These are phyloP conservation scores for Penicillium sp. DNA, from an alignment of 2,329 filamentous ascomycete species.

Conservation along the genomic window DNA sequence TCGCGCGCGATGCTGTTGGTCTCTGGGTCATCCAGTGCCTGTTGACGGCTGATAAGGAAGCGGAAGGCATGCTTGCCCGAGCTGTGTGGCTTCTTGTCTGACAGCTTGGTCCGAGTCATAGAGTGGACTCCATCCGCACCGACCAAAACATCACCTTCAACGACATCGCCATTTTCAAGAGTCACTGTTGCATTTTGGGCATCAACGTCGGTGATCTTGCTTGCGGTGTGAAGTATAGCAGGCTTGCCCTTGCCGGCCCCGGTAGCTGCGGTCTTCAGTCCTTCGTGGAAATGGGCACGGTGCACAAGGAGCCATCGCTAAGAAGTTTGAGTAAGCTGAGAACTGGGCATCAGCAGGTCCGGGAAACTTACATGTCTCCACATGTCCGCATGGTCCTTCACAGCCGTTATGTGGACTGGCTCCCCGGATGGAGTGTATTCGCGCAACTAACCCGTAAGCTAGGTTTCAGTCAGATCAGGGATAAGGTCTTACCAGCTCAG, in stretches of 20 bases:
- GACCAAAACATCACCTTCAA: constrained; percentile 53
- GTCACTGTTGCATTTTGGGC: constrained; percentile 42
- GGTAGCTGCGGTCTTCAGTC: constrained; percentile 51
- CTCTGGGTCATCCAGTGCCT: constrained; percentile 40
- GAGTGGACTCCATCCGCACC: constrained; percentile 57
- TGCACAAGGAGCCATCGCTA: constrained; percentile 56
- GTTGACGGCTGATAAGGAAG: constrained; percentile 54
- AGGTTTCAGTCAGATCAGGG: constrained; percentile 4
- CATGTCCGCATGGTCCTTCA: constrained; percentile 20
- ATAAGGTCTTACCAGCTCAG: constrained; percentile 23
- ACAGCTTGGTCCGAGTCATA: constrained; percentile 27
- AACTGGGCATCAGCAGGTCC: background rate
- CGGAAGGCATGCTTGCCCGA: constrained; percentile 60
- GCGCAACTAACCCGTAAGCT: constrained; percentile 22
- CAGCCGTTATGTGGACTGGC: constrained; percentile 26
- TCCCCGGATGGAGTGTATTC: constrained; percentile 44
- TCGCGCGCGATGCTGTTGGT: constrained; percentile 39
- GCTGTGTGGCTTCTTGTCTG: constrained; percentile 40
- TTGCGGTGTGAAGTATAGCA: constrained; percentile 46
- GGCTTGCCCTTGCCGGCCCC: constrained; percentile 35
- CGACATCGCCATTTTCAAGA: constrained; percentile 46
- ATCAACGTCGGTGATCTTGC: constrained; percentile 48
- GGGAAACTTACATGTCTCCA: constrained; percentile 33
- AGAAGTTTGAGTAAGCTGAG: background rate
- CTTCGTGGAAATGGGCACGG: constrained; percentile 54